Evolutionary conservation across 257 asterid genomes (phyloP).

Genomic region (Solanum medicagineum): DNA sequence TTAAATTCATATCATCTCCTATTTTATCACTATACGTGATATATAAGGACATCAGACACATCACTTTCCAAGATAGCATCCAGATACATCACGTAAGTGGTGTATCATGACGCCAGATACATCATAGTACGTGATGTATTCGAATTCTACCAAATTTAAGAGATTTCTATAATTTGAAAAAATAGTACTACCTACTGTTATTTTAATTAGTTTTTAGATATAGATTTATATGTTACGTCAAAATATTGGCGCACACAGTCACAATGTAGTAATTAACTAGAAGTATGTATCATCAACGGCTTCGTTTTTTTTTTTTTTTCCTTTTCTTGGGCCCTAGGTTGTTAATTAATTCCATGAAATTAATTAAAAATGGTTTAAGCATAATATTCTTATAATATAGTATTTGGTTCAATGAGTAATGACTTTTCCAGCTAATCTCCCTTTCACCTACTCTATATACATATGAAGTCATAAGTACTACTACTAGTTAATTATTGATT

Average conservation of each 20-base stretch:
- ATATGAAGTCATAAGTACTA: background rate
- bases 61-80: no score
- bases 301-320: background rate
- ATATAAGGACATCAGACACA: no score
- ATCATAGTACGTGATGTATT: no score
- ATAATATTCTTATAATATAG: background rate
- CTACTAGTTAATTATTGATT: background rate
- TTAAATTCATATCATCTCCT: no score
- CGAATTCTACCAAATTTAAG: no score
- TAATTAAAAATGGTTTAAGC: background rate
- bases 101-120: no score
- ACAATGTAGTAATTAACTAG: background rate
- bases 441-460: background rate
- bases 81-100: no score
- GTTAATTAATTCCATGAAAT: background rate
- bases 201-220: background rate
- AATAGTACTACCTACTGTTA: background rate
- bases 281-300: background rate
- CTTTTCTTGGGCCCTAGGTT: background rate
- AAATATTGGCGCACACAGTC: background rate
- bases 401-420: background rate
- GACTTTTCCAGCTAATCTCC: background rate
- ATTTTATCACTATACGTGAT: no score
- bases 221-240: background rate
- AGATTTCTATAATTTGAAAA: no score